A percentile compares a stretch with the other conserved stretches of the same genome.
Evolutionary conservation across 352 stramenopile genomes (phyloP).

Genomic region (Peronospora destructor): DNA sequence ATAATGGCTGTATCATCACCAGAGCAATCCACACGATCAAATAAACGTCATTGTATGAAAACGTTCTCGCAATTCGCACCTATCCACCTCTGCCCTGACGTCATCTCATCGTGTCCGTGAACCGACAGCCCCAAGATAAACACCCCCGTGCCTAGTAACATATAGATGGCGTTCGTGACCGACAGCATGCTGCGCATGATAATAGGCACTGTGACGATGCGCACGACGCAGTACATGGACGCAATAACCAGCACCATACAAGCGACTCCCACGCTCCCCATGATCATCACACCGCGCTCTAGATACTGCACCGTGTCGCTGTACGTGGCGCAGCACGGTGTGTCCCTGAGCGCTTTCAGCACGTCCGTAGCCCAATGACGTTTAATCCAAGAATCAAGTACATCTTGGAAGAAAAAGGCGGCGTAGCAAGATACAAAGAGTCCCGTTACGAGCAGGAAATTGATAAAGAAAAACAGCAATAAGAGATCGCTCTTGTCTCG

Average conservation of each 20-base stretch:
- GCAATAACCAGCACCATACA: slow-evolving; percentile 45
- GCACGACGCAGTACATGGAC: slow-evolving; percentile 72
- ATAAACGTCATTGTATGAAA: background rate
- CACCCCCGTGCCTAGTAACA: slow-evolving; percentile 47
- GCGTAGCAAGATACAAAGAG: slow-evolving; percentile 61
- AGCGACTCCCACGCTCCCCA: slow-evolving; percentile 42
- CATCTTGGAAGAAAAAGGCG: slow-evolving; percentile 59
- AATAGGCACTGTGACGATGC: slow-evolving; percentile 82
- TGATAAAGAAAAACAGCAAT: slow-evolving; percentile 70
- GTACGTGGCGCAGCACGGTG: slow-evolving; percentile 55
- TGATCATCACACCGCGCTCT: slow-evolving; percentile 33
- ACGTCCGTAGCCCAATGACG: slow-evolving; percentile 54
- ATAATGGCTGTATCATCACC: slow-evolving; percentile 35
- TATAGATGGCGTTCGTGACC: slow-evolving; percentile 68
- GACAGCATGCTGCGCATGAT: slow-evolving; percentile 81
- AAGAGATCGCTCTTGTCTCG: slow-evolving; percentile 60
- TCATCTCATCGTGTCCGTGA: slow-evolving; percentile 59
- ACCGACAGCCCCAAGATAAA: slow-evolving; percentile 52
- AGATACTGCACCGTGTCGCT: slow-evolving; percentile 44
- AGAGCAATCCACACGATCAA: background rate
- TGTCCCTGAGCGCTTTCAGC: slow-evolving; percentile 37
- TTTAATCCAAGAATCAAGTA: slow-evolving; percentile 65
- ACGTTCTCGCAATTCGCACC: slow-evolving; percentile 20
- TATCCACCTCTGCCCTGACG: slow-evolving; percentile 68
- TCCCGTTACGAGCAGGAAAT: slow-evolving; percentile 54